Base-by-base conservation (phyloP, 2,329 filamentous ascomycete species). In the Sarocladium strictum region DNA sequence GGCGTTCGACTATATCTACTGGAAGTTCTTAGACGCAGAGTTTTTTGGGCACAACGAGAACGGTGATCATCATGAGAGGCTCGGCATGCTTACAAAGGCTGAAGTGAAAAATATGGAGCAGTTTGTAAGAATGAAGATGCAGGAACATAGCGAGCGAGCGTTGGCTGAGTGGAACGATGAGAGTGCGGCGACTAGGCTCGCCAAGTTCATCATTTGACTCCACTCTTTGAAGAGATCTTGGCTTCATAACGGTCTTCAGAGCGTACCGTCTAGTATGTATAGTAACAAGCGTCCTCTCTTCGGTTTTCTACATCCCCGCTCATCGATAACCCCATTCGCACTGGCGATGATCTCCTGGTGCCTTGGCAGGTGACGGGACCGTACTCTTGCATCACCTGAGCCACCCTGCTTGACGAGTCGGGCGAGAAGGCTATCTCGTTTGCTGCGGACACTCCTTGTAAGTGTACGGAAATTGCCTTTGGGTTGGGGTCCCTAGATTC, bases 1-100 rank as follows among this genome's bases (percentile, higher is more conserved):
- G 66, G 67, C 64, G 0, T 71, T 73, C 58, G 70, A 74, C 54
- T 59, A 59, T 15, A 58, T 72, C 9, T 73, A 56, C 55, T 73
- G 70, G 70, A 68, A 62, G 53, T 67, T 58, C 55, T 55, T 73
- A 17, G 66, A 73, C 55, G 56, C 65, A 54, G 59, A 55, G 2
- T 69, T 66, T 53, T 72, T 69, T 54, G 68, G 68, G 26, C 45
- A 45, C 40, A 45, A 45, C 40, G 40, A 45, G 40, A 26, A 45
- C 40, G 40, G 40, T 9, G 40, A 45, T 45, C 40, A 45, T 45
- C 40, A 26, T 17, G 40, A 23, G 23, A 45, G 40, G 40, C 40
- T 45, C 40, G 40, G 17, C 19, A 23, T 45, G 40, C 21, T 45
- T 9, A 45, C 40, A 4, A 26, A 45, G 47, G 63, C 26, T 59